These are phyloP conservation scores for Hypoxylon lenormandii DNA, from an alignment of 495 filamentous ascomycete species.

Conservation along the genomic window DNA sequence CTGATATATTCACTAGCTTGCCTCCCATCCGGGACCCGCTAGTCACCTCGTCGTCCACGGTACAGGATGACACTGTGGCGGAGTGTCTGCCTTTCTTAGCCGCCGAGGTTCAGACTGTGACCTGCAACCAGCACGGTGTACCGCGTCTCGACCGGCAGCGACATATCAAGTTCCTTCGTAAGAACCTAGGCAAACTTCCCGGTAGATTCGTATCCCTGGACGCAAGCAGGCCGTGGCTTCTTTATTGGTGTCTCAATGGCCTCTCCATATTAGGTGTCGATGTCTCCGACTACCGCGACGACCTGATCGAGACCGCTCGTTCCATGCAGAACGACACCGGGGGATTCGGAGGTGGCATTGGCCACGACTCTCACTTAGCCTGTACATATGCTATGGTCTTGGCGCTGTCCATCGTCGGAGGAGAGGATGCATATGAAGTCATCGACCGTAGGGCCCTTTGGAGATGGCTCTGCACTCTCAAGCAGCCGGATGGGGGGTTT, in stretches of 20 bases:
- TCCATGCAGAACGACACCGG: constrained; percentile 84
- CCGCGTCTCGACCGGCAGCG: constrained; percentile 74
- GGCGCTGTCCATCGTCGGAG: constrained; percentile 79
- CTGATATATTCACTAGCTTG: constrained; percentile 71
- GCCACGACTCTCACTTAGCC: constrained; percentile 87
- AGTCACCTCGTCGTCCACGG: constrained; percentile 72
- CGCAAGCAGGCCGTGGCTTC: constrained; percentile 87
- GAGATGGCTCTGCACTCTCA: constrained; percentile 85
- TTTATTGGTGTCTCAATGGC: constrained; percentile 88
- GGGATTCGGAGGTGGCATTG: constrained; percentile 93
- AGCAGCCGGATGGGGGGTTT: constrained; percentile 87
- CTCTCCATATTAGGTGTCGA: constrained; percentile 81
- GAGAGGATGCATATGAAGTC: constrained; percentile 74
- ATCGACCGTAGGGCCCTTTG: constrained; percentile 87
- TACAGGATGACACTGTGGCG: constrained; percentile 74
- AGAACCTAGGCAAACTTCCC: constrained; percentile 73
- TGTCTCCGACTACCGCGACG: constrained; percentile 73
- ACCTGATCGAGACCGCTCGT: constrained; percentile 75
- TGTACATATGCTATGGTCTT: constrained; percentile 87
- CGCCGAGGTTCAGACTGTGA: constrained; percentile 56
- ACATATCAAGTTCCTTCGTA: constrained; percentile 81
- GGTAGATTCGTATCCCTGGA: constrained; percentile 75
- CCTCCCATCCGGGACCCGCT: constrained; percentile 76
- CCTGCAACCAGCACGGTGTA: constrained; percentile 75
- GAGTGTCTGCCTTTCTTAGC: constrained; percentile 77